phyloP scores from a whole-genome alignment of 306 rosid genomes.

The Ochetophila trinervis region DNA sequence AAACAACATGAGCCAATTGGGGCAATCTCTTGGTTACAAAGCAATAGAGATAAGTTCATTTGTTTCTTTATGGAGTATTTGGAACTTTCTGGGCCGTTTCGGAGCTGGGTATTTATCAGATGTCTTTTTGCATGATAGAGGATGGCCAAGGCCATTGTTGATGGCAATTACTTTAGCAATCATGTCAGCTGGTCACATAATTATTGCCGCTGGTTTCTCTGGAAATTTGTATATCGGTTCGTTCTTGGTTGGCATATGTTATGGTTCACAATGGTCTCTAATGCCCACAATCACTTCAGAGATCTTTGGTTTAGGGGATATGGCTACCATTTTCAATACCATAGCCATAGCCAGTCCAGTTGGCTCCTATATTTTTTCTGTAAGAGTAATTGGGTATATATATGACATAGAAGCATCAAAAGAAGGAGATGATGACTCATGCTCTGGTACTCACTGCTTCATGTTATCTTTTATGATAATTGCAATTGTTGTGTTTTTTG shows the following conservation, averaged over 20 bases:
- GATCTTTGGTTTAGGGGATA: conserved; percentile 69
- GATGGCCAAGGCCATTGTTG: conserved; percentile 74
- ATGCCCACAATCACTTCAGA: conserved; percentile 90
- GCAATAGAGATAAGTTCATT: conserved; percentile 49
- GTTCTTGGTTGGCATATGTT: conserved; percentile 70
- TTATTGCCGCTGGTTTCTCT: conserved; percentile 60
- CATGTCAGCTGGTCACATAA: conserved; percentile 59
- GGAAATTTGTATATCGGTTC: conserved; percentile 79
- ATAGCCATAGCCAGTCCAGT: conserved; percentile 73
- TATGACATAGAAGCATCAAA: conserved; percentile 56
- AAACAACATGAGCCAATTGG: conserved; percentile 85
- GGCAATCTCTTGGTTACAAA: conserved; percentile 73
- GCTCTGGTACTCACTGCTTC: conserved; percentile 71
- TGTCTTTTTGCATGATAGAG: conserved; percentile 56
- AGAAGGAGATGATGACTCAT: conserved; percentile 30
- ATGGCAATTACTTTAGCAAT: conserved; percentile 49
- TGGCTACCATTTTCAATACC: conserved; percentile 89
- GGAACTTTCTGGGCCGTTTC: conserved; percentile 92
- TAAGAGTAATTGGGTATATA: conserved; percentile 65
- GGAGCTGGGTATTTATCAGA: conserved; percentile 83
- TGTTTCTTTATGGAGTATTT: conserved; percentile 87
- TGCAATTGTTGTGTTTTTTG: conserved; percentile 55
- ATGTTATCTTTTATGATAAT: conserved; percentile 63
- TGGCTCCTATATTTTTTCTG: conserved; percentile 88
- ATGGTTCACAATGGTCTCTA: conserved; percentile 90